These are phyloP conservation scores for Schizochytrium sp. DNA, from an alignment of 108 stramenopile species.

Conservation along the genomic window DNA sequence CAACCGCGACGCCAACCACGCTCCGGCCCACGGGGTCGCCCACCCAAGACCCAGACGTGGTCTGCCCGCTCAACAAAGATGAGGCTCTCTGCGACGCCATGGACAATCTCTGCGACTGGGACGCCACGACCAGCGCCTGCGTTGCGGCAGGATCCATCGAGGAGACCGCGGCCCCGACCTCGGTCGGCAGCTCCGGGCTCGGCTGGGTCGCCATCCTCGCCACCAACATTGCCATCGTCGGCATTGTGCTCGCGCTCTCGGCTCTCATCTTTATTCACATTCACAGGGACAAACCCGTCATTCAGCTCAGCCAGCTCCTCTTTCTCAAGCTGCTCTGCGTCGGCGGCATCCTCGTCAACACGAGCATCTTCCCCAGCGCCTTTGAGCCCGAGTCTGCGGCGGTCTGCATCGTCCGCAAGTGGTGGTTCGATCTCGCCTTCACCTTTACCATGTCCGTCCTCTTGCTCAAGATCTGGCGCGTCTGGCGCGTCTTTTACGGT, in stretches of 20 bases:
- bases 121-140: neutral
- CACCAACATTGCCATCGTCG: slow-evolving; percentile 2
- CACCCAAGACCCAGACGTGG: neutral
- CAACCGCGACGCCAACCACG: neutral
- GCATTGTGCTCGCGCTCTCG: neutral
- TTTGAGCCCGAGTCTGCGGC: neutral
- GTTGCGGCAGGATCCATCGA: neutral
- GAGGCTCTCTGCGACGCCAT: neutral
- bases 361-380: neutral
- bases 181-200: neutral
- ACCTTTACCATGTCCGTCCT: neutral
- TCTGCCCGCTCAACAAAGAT: neutral
- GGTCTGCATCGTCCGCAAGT: neutral
- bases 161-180: neutral
- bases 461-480: slow-evolving; percentile 3
- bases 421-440: neutral
- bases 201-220: neutral
- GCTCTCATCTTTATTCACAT: neutral
- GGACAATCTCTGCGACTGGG: neutral
- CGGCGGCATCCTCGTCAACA: neutral
- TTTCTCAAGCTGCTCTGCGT: neutral
- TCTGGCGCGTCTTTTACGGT: neutral
- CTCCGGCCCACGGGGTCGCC: neutral
- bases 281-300: neutral
- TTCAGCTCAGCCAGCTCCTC: neutral